phyloP scores from a whole-genome alignment of 2,329 filamentous ascomycete genomes.

The Bipolaris zeicola region DNA sequence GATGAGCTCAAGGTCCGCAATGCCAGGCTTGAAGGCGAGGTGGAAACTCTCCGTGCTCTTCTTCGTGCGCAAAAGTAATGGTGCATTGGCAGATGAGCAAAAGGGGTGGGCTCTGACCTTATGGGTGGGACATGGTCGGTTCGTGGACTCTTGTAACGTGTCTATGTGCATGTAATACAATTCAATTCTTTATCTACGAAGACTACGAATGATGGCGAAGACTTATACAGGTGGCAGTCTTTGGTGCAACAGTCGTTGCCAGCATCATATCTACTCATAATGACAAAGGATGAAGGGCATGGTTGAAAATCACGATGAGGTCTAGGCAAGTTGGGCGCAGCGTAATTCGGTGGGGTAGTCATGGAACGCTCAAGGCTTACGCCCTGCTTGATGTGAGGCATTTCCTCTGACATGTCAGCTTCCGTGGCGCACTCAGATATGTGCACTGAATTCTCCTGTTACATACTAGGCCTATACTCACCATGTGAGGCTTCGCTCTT shows the following conservation, averaged over 20 bases:
- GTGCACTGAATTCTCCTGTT: too few relatives aligned
- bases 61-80: constrained; percentile 50
- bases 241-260: not conserved
- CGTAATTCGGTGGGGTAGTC: too few relatives aligned
- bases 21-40: constrained; percentile 69
- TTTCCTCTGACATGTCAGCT: too few relatives aligned
- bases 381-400: too few relatives aligned
- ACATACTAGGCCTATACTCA: not conserved
- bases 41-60: constrained; percentile 61
- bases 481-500: not conserved
- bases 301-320: constrained; percentile 11
- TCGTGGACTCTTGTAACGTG: constrained; percentile 17
- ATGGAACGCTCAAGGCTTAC: too few relatives aligned
- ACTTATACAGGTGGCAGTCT: not conserved
- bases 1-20: constrained; percentile 68
- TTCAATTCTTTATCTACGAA: constrained; percentile 9
- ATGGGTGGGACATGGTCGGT: constrained; percentile 13
- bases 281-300: not conserved
- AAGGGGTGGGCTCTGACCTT: constrained; percentile 25
- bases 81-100: constrained; percentile 22
- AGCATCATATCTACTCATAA: constrained; percentile 6
- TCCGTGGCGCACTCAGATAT: too few relatives aligned
- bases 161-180: constrained; percentile 8
- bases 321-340: not conserved
- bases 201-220: constrained; percentile 1